phyloP scores from a whole-genome alignment of 1,284 basidiomycete species.

The Trichosporon ovoides region DNA sequence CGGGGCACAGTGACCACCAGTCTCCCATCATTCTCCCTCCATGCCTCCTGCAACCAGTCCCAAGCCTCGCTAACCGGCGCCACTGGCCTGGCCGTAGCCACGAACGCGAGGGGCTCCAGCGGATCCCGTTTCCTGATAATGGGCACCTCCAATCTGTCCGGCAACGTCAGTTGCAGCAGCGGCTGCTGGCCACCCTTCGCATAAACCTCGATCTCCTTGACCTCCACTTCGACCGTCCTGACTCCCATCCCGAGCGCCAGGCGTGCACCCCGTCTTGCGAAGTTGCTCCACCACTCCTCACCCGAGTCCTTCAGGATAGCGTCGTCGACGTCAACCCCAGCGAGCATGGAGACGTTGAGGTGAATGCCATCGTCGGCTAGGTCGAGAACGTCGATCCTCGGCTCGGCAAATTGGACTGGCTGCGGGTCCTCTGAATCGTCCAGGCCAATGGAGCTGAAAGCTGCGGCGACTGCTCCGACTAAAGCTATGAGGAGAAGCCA shows the following conservation, averaged over 20 bases:
- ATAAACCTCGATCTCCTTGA: slow-evolving; percentile 15
- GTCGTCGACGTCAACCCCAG: slow-evolving; percentile 41
- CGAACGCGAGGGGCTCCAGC: slow-evolving; percentile 30
- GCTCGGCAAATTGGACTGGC: slow-evolving; percentile 10
- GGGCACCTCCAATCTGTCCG: slow-evolving; percentile 25
- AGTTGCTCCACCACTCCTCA: slow-evolving; percentile 41
- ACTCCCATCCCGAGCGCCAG: slow-evolving; percentile 19
- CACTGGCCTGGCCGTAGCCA: slow-evolving; percentile 31
- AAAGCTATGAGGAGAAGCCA: slow-evolving; percentile 10
- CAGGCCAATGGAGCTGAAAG: slow-evolving; percentile 22
- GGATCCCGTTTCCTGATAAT: slow-evolving; percentile 25
- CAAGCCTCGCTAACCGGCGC: slow-evolving; percentile 34
- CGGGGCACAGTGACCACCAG: slow-evolving; percentile 26
- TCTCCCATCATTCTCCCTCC: slow-evolving; percentile 30
- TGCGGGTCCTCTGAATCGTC: neutral
- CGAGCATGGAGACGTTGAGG: slow-evolving; percentile 34
- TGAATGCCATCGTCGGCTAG: slow-evolving; percentile 39
- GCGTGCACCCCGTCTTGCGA: slow-evolving; percentile 28
- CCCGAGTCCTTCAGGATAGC: slow-evolving; percentile 35
- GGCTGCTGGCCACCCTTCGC: too few species aligned
- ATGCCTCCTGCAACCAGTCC: slow-evolving; percentile 35
- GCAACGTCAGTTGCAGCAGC: slow-evolving; percentile 28
- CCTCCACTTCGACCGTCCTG: slow-evolving; percentile 18
- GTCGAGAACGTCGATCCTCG: slow-evolving; percentile 34
- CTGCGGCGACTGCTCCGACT: slow-evolving; percentile 28